Conservation (phyloP, 257 asterid species). For the Nicotiana otophora region DNA sequence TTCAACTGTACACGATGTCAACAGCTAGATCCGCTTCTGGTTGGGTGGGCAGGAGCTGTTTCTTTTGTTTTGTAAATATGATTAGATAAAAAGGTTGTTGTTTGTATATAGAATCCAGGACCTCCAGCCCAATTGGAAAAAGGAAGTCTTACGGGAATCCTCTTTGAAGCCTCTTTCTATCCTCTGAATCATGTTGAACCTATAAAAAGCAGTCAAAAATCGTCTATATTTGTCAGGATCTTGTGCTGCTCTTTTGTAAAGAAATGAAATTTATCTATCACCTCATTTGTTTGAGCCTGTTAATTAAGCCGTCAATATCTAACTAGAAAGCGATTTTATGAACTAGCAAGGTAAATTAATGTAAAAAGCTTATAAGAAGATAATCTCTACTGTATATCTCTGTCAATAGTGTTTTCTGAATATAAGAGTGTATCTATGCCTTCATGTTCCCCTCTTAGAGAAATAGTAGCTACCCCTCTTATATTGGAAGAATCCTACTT, state of each 20-base stretch:
- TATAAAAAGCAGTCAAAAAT: not conserved
- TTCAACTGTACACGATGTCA: too few species aligned
- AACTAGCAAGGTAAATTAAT: too few species aligned
- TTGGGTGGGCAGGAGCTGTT: not conserved
- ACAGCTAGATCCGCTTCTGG: too few species aligned
- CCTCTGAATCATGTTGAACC: not conserved
- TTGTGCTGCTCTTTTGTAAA: not conserved
- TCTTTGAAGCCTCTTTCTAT: not conserved
- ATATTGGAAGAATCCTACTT: too few species aligned
- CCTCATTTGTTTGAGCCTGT: not conserved
- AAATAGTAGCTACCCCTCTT: too few species aligned
- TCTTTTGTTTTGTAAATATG: not conserved
- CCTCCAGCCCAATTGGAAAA: conserved; percentile 1
- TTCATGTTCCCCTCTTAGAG: too few species aligned
- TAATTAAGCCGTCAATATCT: not conserved
- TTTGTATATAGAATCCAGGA: not conserved
- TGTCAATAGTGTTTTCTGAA: too few species aligned
- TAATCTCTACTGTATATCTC: too few species aligned
- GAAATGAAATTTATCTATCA: not conserved
- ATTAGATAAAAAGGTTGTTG: not conserved
- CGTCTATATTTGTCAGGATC: not conserved
- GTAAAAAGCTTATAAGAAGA: too few species aligned
- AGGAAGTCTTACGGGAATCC: not conserved
- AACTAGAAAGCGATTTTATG: too few species aligned
- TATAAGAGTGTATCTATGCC: too few species aligned